A percentile compares a stretch with the other conserved stretches of the same genome.
phyloP scores from a whole-genome alignment of 2,329 filamentous ascomycete genomes.

The Annulohypoxylon truncatum region DNA sequence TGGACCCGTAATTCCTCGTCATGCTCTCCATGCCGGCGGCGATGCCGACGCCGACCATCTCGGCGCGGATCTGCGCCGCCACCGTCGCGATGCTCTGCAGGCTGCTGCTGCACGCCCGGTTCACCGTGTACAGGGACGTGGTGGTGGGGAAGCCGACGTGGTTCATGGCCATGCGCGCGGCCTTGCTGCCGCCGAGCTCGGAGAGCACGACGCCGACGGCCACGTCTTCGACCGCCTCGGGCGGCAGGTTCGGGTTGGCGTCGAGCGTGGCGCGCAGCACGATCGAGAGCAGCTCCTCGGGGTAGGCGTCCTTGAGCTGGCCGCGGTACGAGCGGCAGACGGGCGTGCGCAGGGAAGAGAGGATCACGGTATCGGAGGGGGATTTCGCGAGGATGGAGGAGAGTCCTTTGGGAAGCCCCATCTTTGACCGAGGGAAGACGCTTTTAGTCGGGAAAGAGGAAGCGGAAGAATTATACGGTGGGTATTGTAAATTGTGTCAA shows the following conservation, averaged over 20 bases:
- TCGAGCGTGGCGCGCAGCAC: constrained; percentile 76
- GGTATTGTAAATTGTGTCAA: background rate
- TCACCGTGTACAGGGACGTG: constrained; percentile 86
- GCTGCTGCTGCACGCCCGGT: constrained; percentile 85
- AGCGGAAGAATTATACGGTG: background rate
- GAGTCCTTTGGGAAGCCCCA: constrained; percentile 72
- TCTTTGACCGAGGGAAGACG: constrained; percentile 45
- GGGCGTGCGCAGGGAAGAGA: constrained; percentile 90
- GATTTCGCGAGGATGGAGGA: constrained; percentile 81
- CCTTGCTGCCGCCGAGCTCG: constrained; percentile 90
- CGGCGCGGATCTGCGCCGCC: constrained; percentile 79
- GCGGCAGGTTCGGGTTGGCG: constrained; percentile 78
- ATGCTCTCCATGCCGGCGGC: constrained; percentile 96
- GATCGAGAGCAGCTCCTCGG: constrained; percentile 83
- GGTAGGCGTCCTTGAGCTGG: constrained; percentile 86
- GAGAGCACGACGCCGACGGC: constrained; percentile 90
- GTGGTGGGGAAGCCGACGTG: constrained; percentile 80
- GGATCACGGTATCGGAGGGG: constrained; percentile 85
- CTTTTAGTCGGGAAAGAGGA: background rate
- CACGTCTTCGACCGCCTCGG: constrained; percentile 79
- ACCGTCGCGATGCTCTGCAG: constrained; percentile 81
- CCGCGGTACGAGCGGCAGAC: constrained; percentile 87
- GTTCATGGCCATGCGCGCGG: constrained; percentile 89
- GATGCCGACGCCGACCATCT: constrained; percentile 78
- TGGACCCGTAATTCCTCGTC: constrained; percentile 87